Base-by-base conservation (phyloP, 1,284 basidiomycete genomes). In the Tetrapyrgos nigripes region DNA sequence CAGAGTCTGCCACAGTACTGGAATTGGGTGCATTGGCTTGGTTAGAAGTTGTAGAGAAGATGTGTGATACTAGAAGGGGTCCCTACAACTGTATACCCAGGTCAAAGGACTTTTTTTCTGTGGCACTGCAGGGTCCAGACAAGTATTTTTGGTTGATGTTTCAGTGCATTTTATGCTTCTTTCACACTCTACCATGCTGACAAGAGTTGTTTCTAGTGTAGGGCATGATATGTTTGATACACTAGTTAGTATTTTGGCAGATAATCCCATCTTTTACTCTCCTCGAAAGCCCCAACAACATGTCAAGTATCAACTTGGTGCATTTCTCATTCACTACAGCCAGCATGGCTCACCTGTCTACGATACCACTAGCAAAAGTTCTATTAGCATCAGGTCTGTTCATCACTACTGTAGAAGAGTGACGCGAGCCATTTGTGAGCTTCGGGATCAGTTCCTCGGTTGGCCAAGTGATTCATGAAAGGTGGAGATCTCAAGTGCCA, bases 291-390 rank as follows among this genome's bases (percentile, higher is more conserved):
- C 62, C 17, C 62, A 63, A 45, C 55, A 57, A n/a, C 62, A 54
- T 61, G 60, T 63, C 29, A 63, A 61, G 43, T 63, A 55, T 43
- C 62, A 63, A 43, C 52, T 63, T 14, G 62, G 21, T 31, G 27
- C 50, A 9, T 63, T 61, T 27, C 55, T 63, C 24, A 19, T 58
- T 11, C 62, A 49, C 9, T 63, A 61, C 55, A 56, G 62, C 14
- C 45, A n/a, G 17, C 50, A n/a, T 21, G 61, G 61, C n/a, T 60
- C 46, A 1, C 31, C 35, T 28, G 31, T 37, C 2, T 4, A n/a
- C 3, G 46, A 31, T 14, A 50, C 47, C 13, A 24, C 47, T 27
- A 13, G 24, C 14, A 48, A 58, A 43, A 26, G 54, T 13, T 43
- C 35, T 1, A 54, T 58, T 46, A 26, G 51, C 2, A 3, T 55